A percentile compares a stretch with the other conserved stretches of the same genome.
Conservation (phyloP, 805 yeast genomes). For the Zygosaccharomyces lentus region DNA sequence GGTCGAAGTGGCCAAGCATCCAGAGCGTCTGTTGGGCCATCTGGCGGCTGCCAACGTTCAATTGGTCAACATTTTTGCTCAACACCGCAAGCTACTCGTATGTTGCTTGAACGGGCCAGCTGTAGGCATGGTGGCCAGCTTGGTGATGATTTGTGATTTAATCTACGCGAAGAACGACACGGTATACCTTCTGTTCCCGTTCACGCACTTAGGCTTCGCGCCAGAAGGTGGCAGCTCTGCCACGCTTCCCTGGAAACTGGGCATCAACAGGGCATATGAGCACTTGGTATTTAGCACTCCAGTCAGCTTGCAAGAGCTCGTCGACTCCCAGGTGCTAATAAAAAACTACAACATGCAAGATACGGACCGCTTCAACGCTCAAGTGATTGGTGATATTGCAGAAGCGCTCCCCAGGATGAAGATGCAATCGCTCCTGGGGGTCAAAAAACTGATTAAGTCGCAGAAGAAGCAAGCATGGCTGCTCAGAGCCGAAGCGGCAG, state of each 20-base stretch:
- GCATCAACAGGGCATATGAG: constrained; percentile 68
- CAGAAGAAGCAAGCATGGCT: constrained; percentile 10
- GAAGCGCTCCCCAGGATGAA: constrained; percentile 30
- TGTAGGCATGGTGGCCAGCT: constrained; percentile 68
- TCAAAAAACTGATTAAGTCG: constrained; percentile 37
- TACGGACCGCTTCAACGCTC: constrained; percentile 44
- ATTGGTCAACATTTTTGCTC: constrained; percentile 59
- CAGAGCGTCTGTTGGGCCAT: constrained; percentile 42
- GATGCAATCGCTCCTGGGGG: constrained; percentile 39
- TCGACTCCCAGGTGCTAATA: constrained; percentile 54
- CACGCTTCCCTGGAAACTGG: constrained; percentile 64
- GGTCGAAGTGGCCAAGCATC: constrained; percentile 14
- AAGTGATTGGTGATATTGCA: constrained; percentile 40
- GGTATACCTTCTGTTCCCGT: constrained; percentile 65
- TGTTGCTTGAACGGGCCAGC: constrained; percentile 85
- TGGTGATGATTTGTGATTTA: constrained; percentile 69
- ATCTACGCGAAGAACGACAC: constrained; percentile 59
- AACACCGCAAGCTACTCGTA: constrained; percentile 65
- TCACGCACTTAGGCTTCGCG: constrained; percentile 75
- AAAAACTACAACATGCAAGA: constrained; percentile 45
- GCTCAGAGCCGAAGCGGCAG: constrained; percentile 18
- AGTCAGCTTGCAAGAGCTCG: constrained; percentile 51
- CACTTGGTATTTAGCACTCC: constrained; percentile 67
- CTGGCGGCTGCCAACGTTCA: constrained; percentile 64
- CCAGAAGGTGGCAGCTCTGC: constrained; percentile 75